phyloP scores from a whole-genome alignment of 495 filamentous ascomycete species.

The Tuber indicum region DNA sequence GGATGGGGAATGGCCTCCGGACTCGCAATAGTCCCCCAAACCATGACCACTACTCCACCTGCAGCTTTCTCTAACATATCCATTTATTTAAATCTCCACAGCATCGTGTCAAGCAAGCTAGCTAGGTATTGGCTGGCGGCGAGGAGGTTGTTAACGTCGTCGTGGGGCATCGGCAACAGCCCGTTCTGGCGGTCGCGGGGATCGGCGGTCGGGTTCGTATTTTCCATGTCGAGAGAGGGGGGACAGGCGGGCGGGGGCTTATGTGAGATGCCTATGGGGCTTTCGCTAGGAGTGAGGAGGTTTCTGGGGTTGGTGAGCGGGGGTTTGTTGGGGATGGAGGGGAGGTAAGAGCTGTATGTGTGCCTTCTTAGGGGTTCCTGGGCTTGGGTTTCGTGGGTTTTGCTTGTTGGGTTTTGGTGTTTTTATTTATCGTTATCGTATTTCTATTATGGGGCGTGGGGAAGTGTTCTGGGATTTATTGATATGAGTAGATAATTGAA shows the following conservation, averaged over 20 bases:
- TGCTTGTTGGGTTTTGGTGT: not conserved
- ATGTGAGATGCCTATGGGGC: not conserved
- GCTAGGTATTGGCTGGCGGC: too few species aligned
- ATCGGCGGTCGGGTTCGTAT: conserved; percentile 73
- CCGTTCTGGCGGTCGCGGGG: conserved; percentile 61
- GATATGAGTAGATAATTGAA: not conserved
- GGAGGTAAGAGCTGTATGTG: not conserved
- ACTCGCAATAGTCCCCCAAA: too few species aligned
- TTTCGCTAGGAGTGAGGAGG: not conserved
- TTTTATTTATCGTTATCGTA: not conserved
- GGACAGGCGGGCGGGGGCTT: not conserved
- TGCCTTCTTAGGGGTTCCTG: not conserved
- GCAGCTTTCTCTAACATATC: too few species aligned
- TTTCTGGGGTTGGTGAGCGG: not conserved
- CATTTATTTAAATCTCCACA: too few species aligned
- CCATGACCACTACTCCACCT: too few species aligned
- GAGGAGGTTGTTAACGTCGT: conserved; percentile 69
- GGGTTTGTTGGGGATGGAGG: not conserved
- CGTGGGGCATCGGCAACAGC: conserved; percentile 64
- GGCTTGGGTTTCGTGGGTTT: not conserved
- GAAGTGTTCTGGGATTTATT: not conserved
- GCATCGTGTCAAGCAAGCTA: too few species aligned
- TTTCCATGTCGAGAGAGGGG: conserved; percentile 44
- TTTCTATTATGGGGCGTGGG: not conserved
- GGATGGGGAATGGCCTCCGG: too few species aligned